A percentile compares a stretch with the other conserved stretches of the same genome.
These are phyloP conservation scores for Azolla pinnata DNA, from an alignment of 75 land plant genomes.

Conservation along the genomic window DNA sequence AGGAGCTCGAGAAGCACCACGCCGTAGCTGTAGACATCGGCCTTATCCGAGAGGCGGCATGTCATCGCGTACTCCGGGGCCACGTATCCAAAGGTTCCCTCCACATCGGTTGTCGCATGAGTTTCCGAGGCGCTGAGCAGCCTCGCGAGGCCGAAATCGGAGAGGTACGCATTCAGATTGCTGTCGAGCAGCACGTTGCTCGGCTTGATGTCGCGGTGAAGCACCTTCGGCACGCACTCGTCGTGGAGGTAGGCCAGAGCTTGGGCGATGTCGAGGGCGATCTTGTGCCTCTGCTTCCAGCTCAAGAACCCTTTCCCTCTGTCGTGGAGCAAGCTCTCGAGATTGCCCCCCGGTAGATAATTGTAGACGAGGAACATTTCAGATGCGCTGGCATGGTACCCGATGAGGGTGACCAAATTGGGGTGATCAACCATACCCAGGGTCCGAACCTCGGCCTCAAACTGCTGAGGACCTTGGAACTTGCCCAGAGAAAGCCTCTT, in stretches of 20 bases:
- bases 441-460: conserved; percentile 67
- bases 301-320: conserved; percentile 19
- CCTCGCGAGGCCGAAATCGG: conserved; percentile 77
- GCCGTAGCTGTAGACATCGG: conserved; percentile 89
- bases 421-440: conserved; percentile 53
- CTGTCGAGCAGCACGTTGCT: conserved; percentile 80
- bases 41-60: conserved; percentile 70
- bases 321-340: conserved; percentile 49
- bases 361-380: conserved; percentile 85
- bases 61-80: conserved; percentile 91
- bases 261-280: conserved; percentile 58
- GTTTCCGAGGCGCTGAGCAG: conserved; percentile 59
- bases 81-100: conserved; percentile 80
- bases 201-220: conserved; percentile 84
- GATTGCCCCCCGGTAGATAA: conserved; percentile 69
- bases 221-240: conserved; percentile 50
- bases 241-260: conserved; percentile 75
- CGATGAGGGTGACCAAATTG: conserved; percentile 68
- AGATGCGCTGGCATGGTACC: conserved; percentile 59
- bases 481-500: conserved; percentile 64
- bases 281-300: conserved; percentile 56
- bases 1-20: conserved; percentile 78
- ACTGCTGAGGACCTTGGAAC: conserved; percentile 70
- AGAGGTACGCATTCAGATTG: conserved; percentile 56
- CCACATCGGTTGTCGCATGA: conserved; percentile 79